Conservation (phyloP, 441 rosid genomes). For the Corymbia citriodora region DNA sequence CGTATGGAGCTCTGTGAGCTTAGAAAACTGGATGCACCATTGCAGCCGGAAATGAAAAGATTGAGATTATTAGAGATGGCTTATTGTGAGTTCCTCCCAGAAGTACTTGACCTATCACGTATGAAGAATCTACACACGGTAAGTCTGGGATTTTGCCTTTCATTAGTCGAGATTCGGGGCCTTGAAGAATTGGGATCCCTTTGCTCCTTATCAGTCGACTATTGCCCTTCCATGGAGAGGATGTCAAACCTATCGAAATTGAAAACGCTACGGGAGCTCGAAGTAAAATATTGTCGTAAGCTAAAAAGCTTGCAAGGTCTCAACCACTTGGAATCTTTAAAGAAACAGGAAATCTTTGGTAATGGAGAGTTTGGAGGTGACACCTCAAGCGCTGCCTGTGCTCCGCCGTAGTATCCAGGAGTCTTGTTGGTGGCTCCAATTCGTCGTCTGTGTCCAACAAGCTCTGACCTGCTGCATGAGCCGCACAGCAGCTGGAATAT, state of each 20-base stretch:
- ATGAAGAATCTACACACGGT: neutral
- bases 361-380: neutral
- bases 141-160: accelerated
- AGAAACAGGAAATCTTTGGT: accelerated
- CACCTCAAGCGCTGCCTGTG: neutral
- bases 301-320: neutral
- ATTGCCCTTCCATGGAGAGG: neutral
- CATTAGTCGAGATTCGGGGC: neutral
- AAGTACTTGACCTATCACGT: neutral
- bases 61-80: neutral
- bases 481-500: too few relatives aligned
- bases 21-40: neutral
- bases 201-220: neutral
- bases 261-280: neutral
- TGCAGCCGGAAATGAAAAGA: neutral
- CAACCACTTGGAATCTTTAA: neutral
- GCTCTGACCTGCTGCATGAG: neutral
- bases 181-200: neutral
- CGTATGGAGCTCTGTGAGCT: neutral
- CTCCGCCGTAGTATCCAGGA: neutral
- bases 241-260: neutral
- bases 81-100: neutral
- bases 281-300: neutral
- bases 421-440: neutral
- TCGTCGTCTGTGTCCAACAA: too few relatives aligned